These are phyloP conservation scores for Fraxinus nigra DNA, from an alignment of 305 asterid species.

Conservation along the genomic window DNA sequence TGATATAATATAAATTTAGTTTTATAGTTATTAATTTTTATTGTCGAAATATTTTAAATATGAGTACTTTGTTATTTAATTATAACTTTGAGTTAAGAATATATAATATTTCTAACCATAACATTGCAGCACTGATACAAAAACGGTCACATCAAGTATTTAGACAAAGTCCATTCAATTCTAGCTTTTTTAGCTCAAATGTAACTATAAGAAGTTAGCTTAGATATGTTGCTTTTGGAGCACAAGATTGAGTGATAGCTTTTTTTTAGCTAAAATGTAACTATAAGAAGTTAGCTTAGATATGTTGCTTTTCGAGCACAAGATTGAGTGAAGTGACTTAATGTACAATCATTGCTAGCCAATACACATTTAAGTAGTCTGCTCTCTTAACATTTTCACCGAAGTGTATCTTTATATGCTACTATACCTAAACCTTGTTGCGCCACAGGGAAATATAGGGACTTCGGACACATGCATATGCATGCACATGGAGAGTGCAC, in stretches of 20 bases:
- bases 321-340: background rate
- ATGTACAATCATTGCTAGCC: background rate
- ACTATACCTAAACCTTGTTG: background rate
- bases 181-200: background rate
- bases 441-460: background rate
- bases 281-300: background rate
- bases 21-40: no score
- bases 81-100: no score
- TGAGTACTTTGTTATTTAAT: no score
- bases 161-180: background rate
- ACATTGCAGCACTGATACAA: background rate
- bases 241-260: background rate
- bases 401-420: background rate
- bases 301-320: background rate
- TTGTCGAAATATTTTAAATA: no score
- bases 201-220: background rate
- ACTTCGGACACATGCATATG: background rate
- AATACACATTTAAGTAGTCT: background rate
- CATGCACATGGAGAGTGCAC: background rate
- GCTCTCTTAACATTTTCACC: background rate
- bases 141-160: background rate
- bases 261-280: background rate
- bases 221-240: background rate
- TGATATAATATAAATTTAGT: no score
- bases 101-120: no score